Evolutionary conservation across 768 basidiomycete species (phyloP).

Genomic region (Gymnopilus dilepis): DNA sequence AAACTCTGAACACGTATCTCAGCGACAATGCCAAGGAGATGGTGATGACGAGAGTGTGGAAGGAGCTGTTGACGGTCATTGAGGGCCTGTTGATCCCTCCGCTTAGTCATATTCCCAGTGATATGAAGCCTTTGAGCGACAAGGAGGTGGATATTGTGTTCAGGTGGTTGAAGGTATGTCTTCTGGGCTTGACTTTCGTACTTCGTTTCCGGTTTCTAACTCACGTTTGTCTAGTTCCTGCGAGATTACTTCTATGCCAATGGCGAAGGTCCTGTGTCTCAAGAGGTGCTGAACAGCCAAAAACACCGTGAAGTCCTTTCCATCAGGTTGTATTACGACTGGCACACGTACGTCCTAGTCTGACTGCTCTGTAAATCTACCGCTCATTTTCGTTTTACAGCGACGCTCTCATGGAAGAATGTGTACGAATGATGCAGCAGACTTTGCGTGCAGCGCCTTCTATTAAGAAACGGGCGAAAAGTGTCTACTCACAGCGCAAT

Average conservation of each 20-base stretch:
- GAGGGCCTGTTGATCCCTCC: constrained; percentile 92
- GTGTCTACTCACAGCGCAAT: constrained; percentile 90
- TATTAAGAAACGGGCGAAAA: constrained; percentile 89
- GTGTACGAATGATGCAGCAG: constrained; percentile 94
- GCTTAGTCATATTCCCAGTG: constrained; percentile 80
- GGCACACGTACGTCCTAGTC: constrained; percentile 72
- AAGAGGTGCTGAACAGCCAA: constrained; percentile 88
- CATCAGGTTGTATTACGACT: constrained; percentile 94
- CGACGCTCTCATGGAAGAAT: constrained; percentile 91
- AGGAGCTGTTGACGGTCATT: constrained; percentile 86
- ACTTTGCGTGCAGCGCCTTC: constrained; percentile 75
- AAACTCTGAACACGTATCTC: constrained; percentile 88
- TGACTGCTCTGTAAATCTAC: neutral
- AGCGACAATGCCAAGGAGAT: constrained; percentile 85
- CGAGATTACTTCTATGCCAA: constrained; percentile 94
- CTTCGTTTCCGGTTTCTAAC: constrained; percentile 4
- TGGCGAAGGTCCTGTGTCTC: constrained; percentile 88
- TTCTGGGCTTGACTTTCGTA: neutral
- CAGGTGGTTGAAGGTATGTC: constrained; percentile 89
- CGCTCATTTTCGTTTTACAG: constrained; percentile 40
- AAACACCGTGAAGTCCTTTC: constrained; percentile 93
- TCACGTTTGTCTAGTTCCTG: constrained; percentile 66
- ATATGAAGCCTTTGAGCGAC: constrained; percentile 91
- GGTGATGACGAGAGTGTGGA: constrained; percentile 95
- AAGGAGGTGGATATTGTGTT: constrained; percentile 99